A percentile compares a stretch with the other conserved stretches of the same genome.
Evolutionary conservation across 1,284 basidiomycete species (phyloP).

Genomic region (Austroboletus novae-zelandiae): DNA sequence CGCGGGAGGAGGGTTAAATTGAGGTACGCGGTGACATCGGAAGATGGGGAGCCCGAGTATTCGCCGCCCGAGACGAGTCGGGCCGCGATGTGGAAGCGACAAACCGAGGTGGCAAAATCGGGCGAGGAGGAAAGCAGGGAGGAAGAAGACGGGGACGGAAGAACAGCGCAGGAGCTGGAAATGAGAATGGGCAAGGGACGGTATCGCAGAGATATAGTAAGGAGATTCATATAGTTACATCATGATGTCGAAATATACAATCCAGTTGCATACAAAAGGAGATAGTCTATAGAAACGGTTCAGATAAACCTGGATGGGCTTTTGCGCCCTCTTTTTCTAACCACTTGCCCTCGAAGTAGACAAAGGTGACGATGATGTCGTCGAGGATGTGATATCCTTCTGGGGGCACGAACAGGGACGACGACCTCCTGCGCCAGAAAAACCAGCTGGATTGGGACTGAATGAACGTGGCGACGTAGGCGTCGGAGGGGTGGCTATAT

Average conservation of each 20-base stretch:
- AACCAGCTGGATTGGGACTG: conserved; percentile 19
- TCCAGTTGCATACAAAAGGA: too few species aligned
- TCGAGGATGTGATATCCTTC: conserved; percentile 32
- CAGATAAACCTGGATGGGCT: conserved; percentile 10
- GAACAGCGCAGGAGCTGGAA: conserved; percentile 17
- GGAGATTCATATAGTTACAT: conserved; percentile 10
- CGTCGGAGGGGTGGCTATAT: background rate
- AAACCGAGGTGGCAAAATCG: conserved; percentile 3
- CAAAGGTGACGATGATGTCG: conserved; percentile 36
- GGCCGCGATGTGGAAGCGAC: conserved; percentile 28
- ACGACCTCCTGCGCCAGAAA: conserved; percentile 17
- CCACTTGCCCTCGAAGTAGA: conserved; percentile 34
- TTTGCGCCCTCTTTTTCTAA: conserved; percentile 22
- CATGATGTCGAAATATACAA: too few species aligned
- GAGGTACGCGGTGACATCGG: conserved; percentile 13
- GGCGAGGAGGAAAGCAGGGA: background rate
- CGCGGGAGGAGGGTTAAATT: background rate
- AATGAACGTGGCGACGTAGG: conserved; percentile 31
- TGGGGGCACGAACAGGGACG: conserved; percentile 28
- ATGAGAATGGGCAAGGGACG: conserved; percentile 10
- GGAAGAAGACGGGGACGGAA: background rate
- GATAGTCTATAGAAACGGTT: background rate
- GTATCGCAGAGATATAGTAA: conserved; percentile 10
- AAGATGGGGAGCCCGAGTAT: conserved; percentile 26
- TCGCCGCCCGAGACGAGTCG: conserved; percentile 29